phyloP scores from a whole-genome alignment of 345 rosid genomes.

The Acer saccharum region DNA sequence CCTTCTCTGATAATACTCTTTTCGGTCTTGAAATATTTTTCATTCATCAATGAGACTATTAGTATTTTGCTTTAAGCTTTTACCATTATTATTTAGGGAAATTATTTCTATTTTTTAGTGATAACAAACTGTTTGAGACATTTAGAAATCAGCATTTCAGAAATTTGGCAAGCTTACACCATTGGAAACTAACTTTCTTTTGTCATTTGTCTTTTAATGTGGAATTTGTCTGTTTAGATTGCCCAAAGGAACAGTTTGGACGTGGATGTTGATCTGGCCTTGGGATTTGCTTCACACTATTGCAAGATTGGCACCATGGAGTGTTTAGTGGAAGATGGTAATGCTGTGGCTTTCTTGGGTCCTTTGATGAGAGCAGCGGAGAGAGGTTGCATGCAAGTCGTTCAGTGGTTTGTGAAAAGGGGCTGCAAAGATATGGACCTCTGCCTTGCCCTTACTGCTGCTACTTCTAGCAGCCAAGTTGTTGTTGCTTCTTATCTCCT shows the following conservation, averaged over 20 bases:
- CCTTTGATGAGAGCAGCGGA: conserved; percentile 97
- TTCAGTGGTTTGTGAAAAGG: conserved; percentile 92
- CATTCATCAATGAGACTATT: background rate
- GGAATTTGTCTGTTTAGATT: conserved; percentile 51
- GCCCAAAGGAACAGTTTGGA: conserved; percentile 98
- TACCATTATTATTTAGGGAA: background rate
- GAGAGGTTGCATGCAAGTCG: conserved; percentile 94
- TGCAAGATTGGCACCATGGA: conserved; percentile 95
- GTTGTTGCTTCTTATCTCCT: conserved; percentile 84
- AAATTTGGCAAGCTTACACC: background rate
- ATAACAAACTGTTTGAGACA: background rate
- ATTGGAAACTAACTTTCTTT: background rate
- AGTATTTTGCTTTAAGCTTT: background rate
- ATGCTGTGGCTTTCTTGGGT: conserved; percentile 88
- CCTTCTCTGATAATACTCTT: background rate
- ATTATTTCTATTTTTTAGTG: background rate
- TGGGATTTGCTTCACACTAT: conserved; percentile 93
- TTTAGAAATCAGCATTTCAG: background rate
- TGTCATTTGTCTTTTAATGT: conserved; percentile 7
- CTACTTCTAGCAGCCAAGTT: conserved; percentile 93
- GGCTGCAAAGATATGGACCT: conserved; percentile 93
- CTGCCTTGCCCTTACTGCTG: conserved; percentile 93
- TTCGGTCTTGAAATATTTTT: background rate
- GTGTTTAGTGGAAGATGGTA: conserved; percentile 96
- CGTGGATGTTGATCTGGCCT: conserved; percentile 89